Percentiles rank a stretch among this genome's conserved stretches.
Conservation (phyloP, 208 protist genomes). For the Acanthamoeba royreba region DNA sequence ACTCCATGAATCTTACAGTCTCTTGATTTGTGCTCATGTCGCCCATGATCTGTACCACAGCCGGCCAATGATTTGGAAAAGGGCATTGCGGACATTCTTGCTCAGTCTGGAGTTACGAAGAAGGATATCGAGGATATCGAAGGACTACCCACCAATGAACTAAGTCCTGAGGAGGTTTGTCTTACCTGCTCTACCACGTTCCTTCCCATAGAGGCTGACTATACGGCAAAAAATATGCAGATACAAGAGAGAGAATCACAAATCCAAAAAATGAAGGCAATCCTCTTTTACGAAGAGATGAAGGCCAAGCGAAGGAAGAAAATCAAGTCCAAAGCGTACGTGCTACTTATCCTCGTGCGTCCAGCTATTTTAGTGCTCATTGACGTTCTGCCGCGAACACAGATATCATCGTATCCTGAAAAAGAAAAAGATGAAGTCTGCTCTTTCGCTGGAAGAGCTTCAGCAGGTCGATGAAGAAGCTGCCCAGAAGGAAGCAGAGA, state of each 20-base stretch:
- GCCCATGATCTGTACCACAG: background rate
- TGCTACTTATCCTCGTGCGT: background rate
- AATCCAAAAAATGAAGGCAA: constrained; percentile 41
- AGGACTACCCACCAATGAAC: background rate
- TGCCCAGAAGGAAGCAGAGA: background rate
- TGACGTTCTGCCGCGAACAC: too few species aligned
- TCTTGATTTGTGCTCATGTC: background rate
- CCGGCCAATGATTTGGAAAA: background rate
- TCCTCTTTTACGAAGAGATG: constrained; percentile 32
- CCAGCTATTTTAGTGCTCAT: background rate
- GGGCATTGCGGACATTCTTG: constrained; percentile 36
- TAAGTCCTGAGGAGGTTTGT: background rate
- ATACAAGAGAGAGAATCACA: background rate
- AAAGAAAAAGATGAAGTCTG: constrained; percentile 15
- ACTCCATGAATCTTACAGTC: background rate
- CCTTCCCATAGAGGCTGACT: too few species aligned
- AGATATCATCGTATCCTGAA: constrained; percentile 42
- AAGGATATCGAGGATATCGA: background rate
- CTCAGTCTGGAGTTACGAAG: background rate
- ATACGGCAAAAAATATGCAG: too few species aligned
- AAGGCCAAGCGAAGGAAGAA: constrained; percentile 50
- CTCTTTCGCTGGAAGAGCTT: background rate
- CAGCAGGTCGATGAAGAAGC: background rate
- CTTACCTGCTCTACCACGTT: too few species aligned
- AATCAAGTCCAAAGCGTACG: constrained; percentile 48